These are phyloP conservation scores for Nidula microcarpa DNA, from an alignment of 768 basidiomycete species.

Conservation along the genomic window DNA sequence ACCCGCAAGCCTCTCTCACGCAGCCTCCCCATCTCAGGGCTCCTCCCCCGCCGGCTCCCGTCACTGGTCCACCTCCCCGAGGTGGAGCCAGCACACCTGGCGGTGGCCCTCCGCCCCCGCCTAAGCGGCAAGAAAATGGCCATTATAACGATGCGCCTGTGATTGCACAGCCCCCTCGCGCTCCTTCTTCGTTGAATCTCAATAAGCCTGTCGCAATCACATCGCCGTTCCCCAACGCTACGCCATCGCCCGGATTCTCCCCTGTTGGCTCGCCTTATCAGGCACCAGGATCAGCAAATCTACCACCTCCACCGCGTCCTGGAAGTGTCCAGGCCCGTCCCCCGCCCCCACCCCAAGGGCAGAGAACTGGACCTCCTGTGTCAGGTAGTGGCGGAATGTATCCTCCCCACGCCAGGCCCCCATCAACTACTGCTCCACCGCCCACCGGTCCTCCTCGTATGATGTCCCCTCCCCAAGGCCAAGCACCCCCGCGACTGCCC, in stretches of 20 bases:
- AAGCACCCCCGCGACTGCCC: constrained; percentile 33
- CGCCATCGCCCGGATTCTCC: constrained; percentile 39
- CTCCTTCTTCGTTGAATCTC: constrained; percentile 48
- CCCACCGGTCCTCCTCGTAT: constrained; percentile 33
- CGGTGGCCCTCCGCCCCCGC: constrained; percentile 41
- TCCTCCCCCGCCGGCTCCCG: constrained; percentile 25
- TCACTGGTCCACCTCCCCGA: constrained; percentile 42
- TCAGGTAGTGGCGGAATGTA: constrained; percentile 17
- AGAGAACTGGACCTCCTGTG: constrained; percentile 21
- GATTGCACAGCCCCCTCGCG: constrained; percentile 28
- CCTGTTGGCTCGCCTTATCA: constrained; percentile 43
- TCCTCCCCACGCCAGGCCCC: constrained; percentile 20
- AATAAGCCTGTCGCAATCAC: constrained; percentile 73
- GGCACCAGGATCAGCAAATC: constrained; percentile 33
- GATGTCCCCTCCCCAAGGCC: constrained; percentile 44
- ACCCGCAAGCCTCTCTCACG: constrained; percentile 27
- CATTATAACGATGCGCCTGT: constrained; percentile 93
- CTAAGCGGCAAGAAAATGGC: constrained; percentile 64
- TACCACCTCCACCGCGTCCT: constrained; percentile 65
- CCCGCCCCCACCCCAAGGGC: constrained; percentile 31
- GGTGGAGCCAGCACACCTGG: constrained; percentile 24
- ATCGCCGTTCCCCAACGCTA: constrained; percentile 81
- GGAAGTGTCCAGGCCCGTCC: constrained; percentile 31
- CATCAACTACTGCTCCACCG: constrained; percentile 13
- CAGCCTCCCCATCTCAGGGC: constrained; percentile 38